Base-by-base conservation (phyloP, 345 rosid genomes). In the Xanthoceras sorbifolium region DNA sequence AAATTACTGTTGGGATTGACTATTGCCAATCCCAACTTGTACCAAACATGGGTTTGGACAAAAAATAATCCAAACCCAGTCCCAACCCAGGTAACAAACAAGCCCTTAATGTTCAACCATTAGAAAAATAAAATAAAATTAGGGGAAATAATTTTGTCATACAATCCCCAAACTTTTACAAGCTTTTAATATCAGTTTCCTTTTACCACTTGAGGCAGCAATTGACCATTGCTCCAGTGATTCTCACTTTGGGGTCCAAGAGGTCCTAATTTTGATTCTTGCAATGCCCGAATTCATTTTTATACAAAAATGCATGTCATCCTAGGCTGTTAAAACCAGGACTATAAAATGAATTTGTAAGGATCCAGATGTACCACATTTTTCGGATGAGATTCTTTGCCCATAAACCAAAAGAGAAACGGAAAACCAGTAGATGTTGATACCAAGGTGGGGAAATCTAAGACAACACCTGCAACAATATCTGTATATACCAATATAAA, bases 181-280 rank as follows among this genome's bases (percentile, higher is more conserved):
- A 50, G 40, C 73, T 50, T 69, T 50, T 9, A 69, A 44, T 48
- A 6, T 8, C 38, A 50, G 73, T 29, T 50, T 52, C 14, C 25
- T 2, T 20, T 50, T 69, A 28, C 38, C 59, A 5, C 40, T 48
- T 34, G 50, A 42, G 57, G 54, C 62, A 60, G 36, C 52, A 57
- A n/a, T 4, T 4, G 81, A 82, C 81, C 81, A 78, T 83, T 82
- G 82, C 82, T 85, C 82, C 79, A 86, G 85, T 73, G 86, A 82
- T 81, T 84, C 83, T 86, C 77, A 84, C n/a, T n/a, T 81, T 81
- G 77, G 80, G 85, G 84, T 74, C 82, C 77, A 78, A 84, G 82
- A 84, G 79, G 82, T 84, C 86, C 80, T 63, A 73, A 80, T 74
- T 79, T 78, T 38, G 52, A 62, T 82, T 83, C 83, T 79, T 78